A percentile compares a stretch with the other conserved stretches of the same genome.
phyloP scores from a whole-genome alignment of 768 basidiomycete species.

The Psilocybe cyanescens region DNA sequence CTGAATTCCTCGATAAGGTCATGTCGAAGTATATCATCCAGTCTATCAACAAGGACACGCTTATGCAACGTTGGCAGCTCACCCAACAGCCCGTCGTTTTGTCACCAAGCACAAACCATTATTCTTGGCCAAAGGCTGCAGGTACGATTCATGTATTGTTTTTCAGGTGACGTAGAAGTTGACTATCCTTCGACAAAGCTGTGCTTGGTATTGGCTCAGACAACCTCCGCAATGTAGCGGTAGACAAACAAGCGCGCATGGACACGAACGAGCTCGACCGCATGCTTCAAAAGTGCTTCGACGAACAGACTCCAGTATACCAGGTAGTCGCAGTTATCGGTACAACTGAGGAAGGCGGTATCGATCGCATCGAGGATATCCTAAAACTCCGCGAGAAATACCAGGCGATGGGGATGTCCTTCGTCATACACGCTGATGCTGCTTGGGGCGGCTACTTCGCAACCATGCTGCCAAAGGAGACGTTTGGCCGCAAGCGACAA shows the following conservation, averaged over 20 bases:
- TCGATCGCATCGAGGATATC: constrained; percentile 43
- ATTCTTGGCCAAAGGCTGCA: constrained; percentile 53
- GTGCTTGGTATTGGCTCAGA: constrained; percentile 45
- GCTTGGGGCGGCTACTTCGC: constrained; percentile 53
- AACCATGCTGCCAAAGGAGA: constrained; percentile 9
- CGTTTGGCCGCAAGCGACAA: not conserved
- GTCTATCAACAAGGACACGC: constrained; percentile 1
- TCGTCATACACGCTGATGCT: constrained; percentile 30
- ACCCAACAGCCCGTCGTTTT: not conserved
- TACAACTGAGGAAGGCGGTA: constrained; percentile 45
- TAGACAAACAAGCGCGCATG: constrained; percentile 41
- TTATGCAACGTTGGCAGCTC: not conserved
- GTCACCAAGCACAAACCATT: constrained; percentile 39
- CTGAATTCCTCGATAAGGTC: constrained; percentile 27
- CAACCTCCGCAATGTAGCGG: constrained; percentile 35
- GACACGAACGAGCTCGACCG: constrained; percentile 28
- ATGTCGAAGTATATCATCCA: constrained; percentile 8
- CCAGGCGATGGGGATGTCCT: constrained; percentile 10
- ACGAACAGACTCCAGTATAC: constrained; percentile 33
- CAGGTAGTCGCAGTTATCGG: constrained; percentile 49
- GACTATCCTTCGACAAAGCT: constrained; percentile 28
- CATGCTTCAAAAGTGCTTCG: constrained; percentile 31
- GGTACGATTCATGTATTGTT: constrained; percentile 30
- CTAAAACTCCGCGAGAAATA: constrained; percentile 34
- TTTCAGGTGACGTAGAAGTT: not conserved